phyloP scores from a whole-genome alignment of 192 early-diverging fungal genomes.

The Spizellomyces punctatus region DNA sequence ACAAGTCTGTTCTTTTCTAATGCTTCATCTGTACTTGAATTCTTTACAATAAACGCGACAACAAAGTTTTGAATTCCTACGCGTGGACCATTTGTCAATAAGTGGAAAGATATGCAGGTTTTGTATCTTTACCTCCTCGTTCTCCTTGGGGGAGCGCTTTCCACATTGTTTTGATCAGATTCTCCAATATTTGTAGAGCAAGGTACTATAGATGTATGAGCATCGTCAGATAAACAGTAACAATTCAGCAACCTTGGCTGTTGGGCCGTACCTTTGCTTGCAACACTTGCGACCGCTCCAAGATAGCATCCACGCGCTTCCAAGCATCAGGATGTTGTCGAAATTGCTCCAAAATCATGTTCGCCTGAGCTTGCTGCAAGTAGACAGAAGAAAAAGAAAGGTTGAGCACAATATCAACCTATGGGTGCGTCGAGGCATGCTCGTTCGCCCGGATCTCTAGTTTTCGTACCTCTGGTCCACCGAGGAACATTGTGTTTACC shows the following conservation, averaged over 20 bases:
- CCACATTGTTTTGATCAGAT: constrained; percentile 96
- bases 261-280: constrained; percentile 78
- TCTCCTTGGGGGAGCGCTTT: constrained; percentile 87
- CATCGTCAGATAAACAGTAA: background rate
- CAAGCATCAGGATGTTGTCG: constrained; percentile 95
- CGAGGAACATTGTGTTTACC: constrained; percentile 78
- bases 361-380: constrained; percentile 80
- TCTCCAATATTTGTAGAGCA: constrained; percentile 91
- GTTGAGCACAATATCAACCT: background rate
- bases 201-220: constrained; percentile 68
- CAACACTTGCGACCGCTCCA: constrained; percentile 75
- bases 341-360: constrained; percentile 88
- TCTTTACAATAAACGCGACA: constrained; percentile 88
- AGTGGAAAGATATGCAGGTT: background rate
- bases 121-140: constrained; percentile 64
- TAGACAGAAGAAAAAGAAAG: background rate
- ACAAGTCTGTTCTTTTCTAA: constrained; percentile 77
- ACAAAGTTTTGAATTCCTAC: constrained; percentile 94
- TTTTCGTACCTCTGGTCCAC: constrained; percentile 72
- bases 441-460: background rate
- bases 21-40: constrained; percentile 82
- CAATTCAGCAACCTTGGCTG: background rate
- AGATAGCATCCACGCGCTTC: constrained; percentile 90
- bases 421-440: background rate
- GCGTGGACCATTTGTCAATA: background rate